phyloP scores from a whole-genome alignment of 768 basidiomycete genomes.

The Lactarius psammicola region DNA sequence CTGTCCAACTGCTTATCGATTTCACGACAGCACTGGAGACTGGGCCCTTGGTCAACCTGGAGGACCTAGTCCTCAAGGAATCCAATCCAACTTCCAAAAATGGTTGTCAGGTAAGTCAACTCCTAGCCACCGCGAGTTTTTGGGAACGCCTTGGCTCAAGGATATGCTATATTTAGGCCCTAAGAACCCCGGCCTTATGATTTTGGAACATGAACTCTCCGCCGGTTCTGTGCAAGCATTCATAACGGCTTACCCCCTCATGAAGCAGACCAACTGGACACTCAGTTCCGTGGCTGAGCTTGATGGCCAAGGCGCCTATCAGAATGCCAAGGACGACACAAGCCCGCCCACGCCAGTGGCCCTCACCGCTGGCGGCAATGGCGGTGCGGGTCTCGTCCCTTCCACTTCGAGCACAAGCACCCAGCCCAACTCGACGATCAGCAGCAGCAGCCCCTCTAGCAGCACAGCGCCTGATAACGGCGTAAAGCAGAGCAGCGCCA shows the following conservation, averaged over 20 bases:
- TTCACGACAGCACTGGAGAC: slow-evolving; percentile 57
- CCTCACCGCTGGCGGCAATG: slow-evolving; percentile 18
- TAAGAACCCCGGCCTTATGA: slow-evolving; percentile 74
- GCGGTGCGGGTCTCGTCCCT: slow-evolving; percentile 14
- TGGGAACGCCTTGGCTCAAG: slow-evolving; percentile 2
- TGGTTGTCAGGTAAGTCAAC: slow-evolving; percentile 53
- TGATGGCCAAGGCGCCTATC: slow-evolving; percentile 26
- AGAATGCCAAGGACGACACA: slow-evolving; percentile 8
- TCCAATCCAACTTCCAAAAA: slow-evolving; percentile 49
- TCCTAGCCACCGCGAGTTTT: neutral
- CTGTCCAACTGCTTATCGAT: slow-evolving; percentile 5
- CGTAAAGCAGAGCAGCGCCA: neutral
- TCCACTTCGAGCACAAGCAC: neutral
- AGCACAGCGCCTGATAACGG: neutral
- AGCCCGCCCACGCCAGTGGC: neutral
- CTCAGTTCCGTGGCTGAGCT: slow-evolving; percentile 51
- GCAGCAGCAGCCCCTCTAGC: neutral
- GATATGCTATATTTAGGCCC: slow-evolving; percentile 44
- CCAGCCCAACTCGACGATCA: neutral
- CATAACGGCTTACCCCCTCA: slow-evolving; percentile 59
- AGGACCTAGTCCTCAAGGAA: slow-evolving; percentile 45
- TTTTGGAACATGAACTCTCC: slow-evolving; percentile 82
- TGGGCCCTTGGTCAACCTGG: slow-evolving; percentile 57
- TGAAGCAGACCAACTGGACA: slow-evolving; percentile 71
- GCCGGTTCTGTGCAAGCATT: slow-evolving; percentile 62